A percentile compares a stretch with the other conserved stretches of the same genome.
phyloP scores from a whole-genome alignment of 2,329 filamentous ascomycete species.

The Exophiala sp. region DNA sequence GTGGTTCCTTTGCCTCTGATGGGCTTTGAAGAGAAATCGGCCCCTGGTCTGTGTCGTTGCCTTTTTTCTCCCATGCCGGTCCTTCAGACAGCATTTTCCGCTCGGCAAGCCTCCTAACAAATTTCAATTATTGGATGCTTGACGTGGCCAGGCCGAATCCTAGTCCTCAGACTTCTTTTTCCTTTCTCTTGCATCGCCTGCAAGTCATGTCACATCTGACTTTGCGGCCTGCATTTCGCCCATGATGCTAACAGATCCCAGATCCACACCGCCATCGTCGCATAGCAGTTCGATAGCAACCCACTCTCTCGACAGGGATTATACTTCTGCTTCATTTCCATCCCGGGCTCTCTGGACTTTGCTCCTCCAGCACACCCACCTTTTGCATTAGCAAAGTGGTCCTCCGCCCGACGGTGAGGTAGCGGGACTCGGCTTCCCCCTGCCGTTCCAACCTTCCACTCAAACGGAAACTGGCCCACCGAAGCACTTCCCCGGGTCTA shows the following conservation, averaged over 20 bases:
- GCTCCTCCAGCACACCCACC: not conserved
- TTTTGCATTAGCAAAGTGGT: not conserved
- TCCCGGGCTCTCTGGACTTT: slow-evolving; percentile 3
- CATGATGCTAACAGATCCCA: slow-evolving; percentile 9
- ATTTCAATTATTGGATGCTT: not conserved
- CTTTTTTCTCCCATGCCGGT: not conserved
- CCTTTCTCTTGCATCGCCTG: not conserved
- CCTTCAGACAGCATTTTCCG: not conserved
- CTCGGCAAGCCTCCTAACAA: not conserved
- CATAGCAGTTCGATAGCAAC: slow-evolving; percentile 24
- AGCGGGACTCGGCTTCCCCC: slow-evolving; percentile 2
- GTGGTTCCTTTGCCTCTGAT: slow-evolving; percentile 21
- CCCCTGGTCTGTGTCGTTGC: not conserved
- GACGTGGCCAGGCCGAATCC: not conserved
- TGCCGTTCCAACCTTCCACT: slow-evolving; percentile 5
- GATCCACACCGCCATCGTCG: slow-evolving; percentile 22
- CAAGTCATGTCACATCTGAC: not conserved
- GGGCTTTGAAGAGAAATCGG: not conserved
- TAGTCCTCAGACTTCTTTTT: slow-evolving; percentile 1
- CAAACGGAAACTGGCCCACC: slow-evolving; percentile 3
- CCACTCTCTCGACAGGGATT: slow-evolving; percentile 5
- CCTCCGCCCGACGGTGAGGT: slow-evolving; percentile 4
- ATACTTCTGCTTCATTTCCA: slow-evolving; percentile 12
- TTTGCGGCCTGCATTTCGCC: not conserved
- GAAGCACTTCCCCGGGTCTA: slow-evolving; percentile 6